Percentiles rank a stretch among this genome's conserved stretches.
Evolutionary conservation across 257 asterid species (phyloP).

Genomic region (Fraxinus cuspidata): DNA sequence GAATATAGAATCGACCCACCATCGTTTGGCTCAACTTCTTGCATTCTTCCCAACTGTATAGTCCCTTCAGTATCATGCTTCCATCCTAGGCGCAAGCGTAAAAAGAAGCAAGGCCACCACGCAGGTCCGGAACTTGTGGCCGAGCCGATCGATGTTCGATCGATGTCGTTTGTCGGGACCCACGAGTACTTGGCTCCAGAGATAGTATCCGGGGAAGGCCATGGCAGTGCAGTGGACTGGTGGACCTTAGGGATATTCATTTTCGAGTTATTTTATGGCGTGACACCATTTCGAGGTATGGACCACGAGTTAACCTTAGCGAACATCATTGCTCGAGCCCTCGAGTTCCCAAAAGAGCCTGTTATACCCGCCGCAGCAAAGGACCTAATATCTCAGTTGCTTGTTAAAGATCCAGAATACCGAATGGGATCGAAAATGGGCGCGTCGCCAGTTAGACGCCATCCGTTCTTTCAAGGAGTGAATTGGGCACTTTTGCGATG

Average conservation of each 20-base stretch:
- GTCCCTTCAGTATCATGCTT: constrained; percentile 73
- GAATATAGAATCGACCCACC: constrained; percentile 49
- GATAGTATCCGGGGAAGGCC: constrained; percentile 78
- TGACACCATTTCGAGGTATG: constrained; percentile 68
- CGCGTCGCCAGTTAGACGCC: constrained; percentile 64
- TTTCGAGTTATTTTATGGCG: constrained; percentile 64
- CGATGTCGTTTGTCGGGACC: constrained; percentile 78
- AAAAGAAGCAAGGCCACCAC: constrained; percentile 51
- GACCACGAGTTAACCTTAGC: constrained; percentile 74
- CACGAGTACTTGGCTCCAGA: constrained; percentile 87
- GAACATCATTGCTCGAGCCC: constrained; percentile 71
- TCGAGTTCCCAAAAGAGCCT: constrained; percentile 71
- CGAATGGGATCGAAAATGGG: constrained; percentile 73
- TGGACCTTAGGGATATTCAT: constrained; percentile 78
- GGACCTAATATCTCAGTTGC: constrained; percentile 60
- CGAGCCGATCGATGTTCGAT: constrained; percentile 70
- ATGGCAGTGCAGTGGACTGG: constrained; percentile 83
- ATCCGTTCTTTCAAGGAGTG: constrained; percentile 69
- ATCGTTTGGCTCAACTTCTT: constrained; percentile 50
- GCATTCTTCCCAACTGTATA: constrained; percentile 71
- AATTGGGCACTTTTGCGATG: constrained; percentile 81
- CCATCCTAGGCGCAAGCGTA: constrained; percentile 52
- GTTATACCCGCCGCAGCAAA: constrained; percentile 46
- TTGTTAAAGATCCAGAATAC: constrained; percentile 58
- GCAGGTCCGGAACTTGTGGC: constrained; percentile 65